Base-by-base conservation (phyloP, 2,329 filamentous ascomycete genomes). In the Apiospora pterosperma region DNA sequence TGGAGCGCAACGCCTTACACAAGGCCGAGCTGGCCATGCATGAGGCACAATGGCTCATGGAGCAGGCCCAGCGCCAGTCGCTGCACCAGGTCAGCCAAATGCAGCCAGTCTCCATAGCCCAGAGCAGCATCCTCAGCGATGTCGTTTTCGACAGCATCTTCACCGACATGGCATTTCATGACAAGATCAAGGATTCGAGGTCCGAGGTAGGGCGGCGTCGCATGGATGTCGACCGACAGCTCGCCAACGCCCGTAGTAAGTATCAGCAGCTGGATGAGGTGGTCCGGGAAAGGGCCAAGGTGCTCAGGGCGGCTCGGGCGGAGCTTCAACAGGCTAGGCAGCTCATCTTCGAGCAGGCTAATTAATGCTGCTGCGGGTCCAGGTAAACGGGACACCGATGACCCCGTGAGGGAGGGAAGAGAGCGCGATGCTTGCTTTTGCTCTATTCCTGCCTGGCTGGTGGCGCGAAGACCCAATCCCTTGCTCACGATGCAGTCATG, bases 61-160 rank as follows among this genome's bases (percentile, higher is more conserved):
- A 73, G 6, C 80, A 82, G 61, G 78, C 85, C 2, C 75, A 74
- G 59, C 72, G 73, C 6, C 70, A 78, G 16, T 80, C 80, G 2
- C n/a, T 34, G 4, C 79, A 78, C 0, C 66, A 73, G 1, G 74
- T 85, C 1, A 69, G 71, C 3, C 68, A 71, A 3, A 72, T 87
- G 62, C 79, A 78, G 5, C 64, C 71, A 0, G 76, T 84, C 23
- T 72, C 73, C 23, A 80, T 86, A 59, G 78, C 80, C 0, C 76
- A 80, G 44, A 81, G 82, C 0, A 77, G 73, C 63, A 76, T 84
- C 16, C 77, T 85, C 72, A 76, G 76, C 8, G 83, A 86, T 65
- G 76, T 86, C 2, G 76, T 86, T n/a, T 85, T 86, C 68, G 82
- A 86, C 69, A 85, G 85, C 61, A 79, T 85, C 64, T 83, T 84